A percentile compares a stretch with the other conserved stretches of the same genome.
These are phyloP conservation scores for Fusarium globosum DNA, from an alignment of 2,329 filamentous ascomycete genomes.

Conservation along the genomic window DNA sequence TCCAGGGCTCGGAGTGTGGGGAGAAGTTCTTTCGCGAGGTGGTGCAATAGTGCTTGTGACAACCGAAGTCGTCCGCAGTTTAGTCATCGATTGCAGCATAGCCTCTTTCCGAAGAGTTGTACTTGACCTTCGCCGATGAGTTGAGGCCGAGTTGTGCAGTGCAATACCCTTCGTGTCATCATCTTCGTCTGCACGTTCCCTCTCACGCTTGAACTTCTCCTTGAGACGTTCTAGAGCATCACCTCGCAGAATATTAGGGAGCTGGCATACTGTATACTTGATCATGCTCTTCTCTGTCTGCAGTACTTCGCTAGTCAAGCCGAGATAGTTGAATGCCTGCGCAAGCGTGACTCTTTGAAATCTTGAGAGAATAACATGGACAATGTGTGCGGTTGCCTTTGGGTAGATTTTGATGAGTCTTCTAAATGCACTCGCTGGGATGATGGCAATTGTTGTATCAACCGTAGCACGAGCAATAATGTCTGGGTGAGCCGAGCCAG, in stretches of 20 bases:
- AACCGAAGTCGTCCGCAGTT: slow-evolving; percentile 57
- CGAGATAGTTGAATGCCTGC: slow-evolving; percentile 94
- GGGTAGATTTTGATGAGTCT: slow-evolving; percentile 94
- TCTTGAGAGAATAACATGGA: slow-evolving; percentile 95
- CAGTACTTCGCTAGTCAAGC: slow-evolving; percentile 89
- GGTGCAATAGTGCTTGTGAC: slow-evolving; percentile 55
- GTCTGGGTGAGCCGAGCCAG: slow-evolving; percentile 91
- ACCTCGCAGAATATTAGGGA: slow-evolving; percentile 90
- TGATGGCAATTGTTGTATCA: slow-evolving; percentile 98
- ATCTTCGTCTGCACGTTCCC: slow-evolving; percentile 82
- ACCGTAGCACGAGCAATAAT: slow-evolving; percentile 96
- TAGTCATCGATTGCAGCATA: slow-evolving; percentile 73
- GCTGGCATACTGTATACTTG: slow-evolving; percentile 88
- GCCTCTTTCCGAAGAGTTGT: slow-evolving; percentile 83
- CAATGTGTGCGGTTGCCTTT: slow-evolving; percentile 95
- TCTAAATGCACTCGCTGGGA: slow-evolving; percentile 94
- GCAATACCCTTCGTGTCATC: slow-evolving; percentile 91
- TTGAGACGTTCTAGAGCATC: slow-evolving; percentile 86
- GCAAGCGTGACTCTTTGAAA: slow-evolving; percentile 94
- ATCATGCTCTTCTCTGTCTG: slow-evolving; percentile 95
- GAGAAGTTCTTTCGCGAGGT: slow-evolving; percentile 55
- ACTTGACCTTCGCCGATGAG: slow-evolving; percentile 76
- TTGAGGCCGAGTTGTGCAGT: slow-evolving; percentile 80
- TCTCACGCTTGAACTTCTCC: slow-evolving; percentile 89
- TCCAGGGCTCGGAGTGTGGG: slow-evolving; percentile 72